Conservation (phyloP, 176 grass and related monocot species). For the Leersia perrieri region DNA sequence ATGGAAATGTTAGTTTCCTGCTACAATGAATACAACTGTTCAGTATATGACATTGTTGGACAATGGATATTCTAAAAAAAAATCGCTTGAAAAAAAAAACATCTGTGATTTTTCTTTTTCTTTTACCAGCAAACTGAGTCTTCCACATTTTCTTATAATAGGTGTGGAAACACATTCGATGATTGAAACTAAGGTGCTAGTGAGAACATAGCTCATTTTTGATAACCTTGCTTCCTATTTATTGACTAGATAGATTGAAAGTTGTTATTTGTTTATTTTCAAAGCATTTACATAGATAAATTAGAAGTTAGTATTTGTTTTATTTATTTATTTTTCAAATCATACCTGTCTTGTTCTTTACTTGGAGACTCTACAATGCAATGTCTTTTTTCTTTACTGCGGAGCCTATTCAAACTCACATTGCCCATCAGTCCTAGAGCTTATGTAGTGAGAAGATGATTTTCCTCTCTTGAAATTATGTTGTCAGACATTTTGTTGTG, state of each 20-base stretch:
- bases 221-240: no score
- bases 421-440: neutral
- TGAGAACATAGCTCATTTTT: no score
- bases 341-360: neutral
- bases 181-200: slow-evolving; percentile 14
- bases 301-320: slow-evolving; percentile 6
- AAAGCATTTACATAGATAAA: no score
- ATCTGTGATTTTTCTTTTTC: neutral
- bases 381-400: neutral
- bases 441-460: neutral
- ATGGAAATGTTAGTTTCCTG: neutral
- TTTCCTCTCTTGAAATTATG: neutral
- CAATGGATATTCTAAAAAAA: no score
- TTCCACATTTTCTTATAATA: neutral
- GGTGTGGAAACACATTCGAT: neutral
- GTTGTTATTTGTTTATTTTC: no score
- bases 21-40: neutral
- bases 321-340: neutral
- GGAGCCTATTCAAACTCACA: neutral
- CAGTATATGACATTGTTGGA: neutral
- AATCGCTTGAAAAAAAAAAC: neutral
- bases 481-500: neutral
- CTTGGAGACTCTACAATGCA: neutral
- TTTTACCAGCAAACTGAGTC: neutral
- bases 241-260: no score